These are phyloP conservation scores for Trypanosoma vivax DNA, from an alignment of 208 protist species.

Conservation along the genomic window DNA sequence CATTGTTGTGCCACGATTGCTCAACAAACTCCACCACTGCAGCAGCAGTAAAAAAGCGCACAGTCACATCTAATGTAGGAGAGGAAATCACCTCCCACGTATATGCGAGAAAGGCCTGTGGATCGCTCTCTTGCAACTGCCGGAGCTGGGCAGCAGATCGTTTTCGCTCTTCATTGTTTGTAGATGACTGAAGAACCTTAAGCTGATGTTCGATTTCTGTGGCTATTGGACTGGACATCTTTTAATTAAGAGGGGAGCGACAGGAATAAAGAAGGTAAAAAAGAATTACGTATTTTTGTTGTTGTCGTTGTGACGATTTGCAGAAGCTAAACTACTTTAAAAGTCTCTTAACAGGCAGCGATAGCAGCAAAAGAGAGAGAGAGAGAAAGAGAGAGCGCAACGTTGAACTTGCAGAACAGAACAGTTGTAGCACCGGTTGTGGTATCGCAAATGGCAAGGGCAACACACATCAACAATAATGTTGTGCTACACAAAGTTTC, in stretches of 20 bases:
- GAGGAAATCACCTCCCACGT: constrained; percentile 46
- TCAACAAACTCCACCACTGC: constrained; percentile 54
- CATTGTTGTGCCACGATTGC: constrained; percentile 50
- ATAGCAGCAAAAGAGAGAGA: too few relatives aligned
- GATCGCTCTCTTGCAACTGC: constrained; percentile 42
- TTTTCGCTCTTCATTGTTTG: constrained; percentile 58
- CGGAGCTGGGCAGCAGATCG: constrained; percentile 41
- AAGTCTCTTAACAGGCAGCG: too few relatives aligned
- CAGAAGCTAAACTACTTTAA: too few relatives aligned
- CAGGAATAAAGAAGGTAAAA: constrained; percentile 11
- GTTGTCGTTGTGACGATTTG: too few relatives aligned
- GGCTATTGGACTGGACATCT: background rate
- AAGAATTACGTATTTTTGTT: constrained; percentile 3
- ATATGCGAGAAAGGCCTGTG: constrained; percentile 50
- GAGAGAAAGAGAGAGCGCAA: too few relatives aligned
- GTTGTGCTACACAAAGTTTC: constrained; percentile 29
- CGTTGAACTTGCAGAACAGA: too few relatives aligned
- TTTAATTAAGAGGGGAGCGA: background rate
- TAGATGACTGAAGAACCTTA: constrained; percentile 39
- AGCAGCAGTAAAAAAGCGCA: constrained; percentile 68
- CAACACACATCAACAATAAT: background rate
- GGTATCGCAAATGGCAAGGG: background rate
- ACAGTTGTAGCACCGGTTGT: too few relatives aligned
- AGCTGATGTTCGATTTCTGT: constrained; percentile 47
- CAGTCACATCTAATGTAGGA: constrained; percentile 7